Conservation (phyloP, 2,329 filamentous ascomycete genomes). For the Fusarium domesticum region DNA sequence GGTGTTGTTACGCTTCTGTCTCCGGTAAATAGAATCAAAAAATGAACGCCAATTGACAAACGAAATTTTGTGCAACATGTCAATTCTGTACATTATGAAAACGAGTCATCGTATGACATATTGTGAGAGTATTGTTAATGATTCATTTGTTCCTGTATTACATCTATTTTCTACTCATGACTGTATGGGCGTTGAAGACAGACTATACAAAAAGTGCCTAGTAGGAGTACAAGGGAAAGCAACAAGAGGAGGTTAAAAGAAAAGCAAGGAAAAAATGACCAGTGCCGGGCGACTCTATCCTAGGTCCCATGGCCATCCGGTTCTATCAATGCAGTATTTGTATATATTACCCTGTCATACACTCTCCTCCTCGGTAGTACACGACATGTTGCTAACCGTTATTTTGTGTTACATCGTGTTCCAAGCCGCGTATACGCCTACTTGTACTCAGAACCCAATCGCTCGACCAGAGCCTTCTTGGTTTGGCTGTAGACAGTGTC, state of each 20-base stretch:
- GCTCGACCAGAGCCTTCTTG: conserved; percentile 46
- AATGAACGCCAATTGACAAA: conserved; percentile 17
- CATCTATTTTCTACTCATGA: conserved; percentile 1
- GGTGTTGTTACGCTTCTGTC: conserved; percentile 15
- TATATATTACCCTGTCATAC: not conserved
- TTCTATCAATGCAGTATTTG: conserved; percentile 1
- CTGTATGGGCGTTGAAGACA: not conserved
- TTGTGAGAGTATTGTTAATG: no score
- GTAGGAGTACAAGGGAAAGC: conserved; percentile 1
- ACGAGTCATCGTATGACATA: no score
- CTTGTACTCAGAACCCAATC: conserved; percentile 42
- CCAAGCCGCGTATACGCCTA: not conserved
- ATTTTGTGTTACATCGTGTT: not conserved
- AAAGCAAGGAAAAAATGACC: not conserved
- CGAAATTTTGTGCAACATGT: not conserved
- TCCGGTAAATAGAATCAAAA: conserved; percentile 18
- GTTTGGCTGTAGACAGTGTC: conserved; percentile 59
- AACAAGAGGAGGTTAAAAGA: conserved; percentile 2
- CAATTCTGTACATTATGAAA: no score
- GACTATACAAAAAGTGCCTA: conserved; percentile 1
- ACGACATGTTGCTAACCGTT: not conserved
- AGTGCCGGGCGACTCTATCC: conserved; percentile 1
- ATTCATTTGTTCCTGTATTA: not conserved
- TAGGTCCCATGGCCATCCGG: not conserved
- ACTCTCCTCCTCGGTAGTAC: not conserved